Evolutionary conservation across 1,284 basidiomycete species (phyloP).

Genomic region (Melampsora abietis-canadensis): DNA sequence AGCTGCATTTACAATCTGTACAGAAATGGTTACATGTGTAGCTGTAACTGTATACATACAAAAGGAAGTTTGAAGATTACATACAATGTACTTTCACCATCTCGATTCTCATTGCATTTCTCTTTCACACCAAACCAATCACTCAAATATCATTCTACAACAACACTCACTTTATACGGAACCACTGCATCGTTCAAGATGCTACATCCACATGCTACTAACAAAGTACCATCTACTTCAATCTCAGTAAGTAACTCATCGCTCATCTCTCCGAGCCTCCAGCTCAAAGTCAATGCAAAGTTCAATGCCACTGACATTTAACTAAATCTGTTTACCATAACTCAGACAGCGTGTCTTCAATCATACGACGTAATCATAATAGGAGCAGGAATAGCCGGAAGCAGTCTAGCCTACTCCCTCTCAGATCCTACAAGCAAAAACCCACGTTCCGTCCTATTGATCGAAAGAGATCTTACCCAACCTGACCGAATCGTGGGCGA

Average conservation of each 20-base stretch:
- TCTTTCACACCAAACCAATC: too few species aligned
- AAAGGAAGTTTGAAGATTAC: too few species aligned
- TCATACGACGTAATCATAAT: conserved; percentile 64
- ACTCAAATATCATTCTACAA: not conserved
- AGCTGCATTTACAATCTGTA: too few species aligned
- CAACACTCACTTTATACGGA: not conserved
- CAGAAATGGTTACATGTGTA: too few species aligned
- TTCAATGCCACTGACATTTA: not conserved
- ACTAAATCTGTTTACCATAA: not conserved
- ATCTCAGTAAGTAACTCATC: conserved; percentile 19
- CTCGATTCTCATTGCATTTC: too few species aligned
- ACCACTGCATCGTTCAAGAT: not conserved
- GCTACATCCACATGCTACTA: conserved; percentile 28
- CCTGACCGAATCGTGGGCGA: conserved; percentile 98
- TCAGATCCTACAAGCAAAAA: conserved; percentile 49
- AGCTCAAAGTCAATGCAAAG: not conserved
- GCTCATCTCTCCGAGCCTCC: not conserved
- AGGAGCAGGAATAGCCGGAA: conserved; percentile 81
- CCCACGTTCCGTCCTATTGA: conserved; percentile 64
- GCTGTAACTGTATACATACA: too few species aligned
- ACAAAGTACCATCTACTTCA: conserved; percentile 22
- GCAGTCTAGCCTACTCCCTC: conserved; percentile 28
- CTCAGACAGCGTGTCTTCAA: conserved; percentile 10
- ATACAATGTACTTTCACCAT: too few species aligned
- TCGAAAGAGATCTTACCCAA: conserved; percentile 70